A percentile compares a stretch with the other conserved stretches of the same genome.
These are phyloP conservation scores for Gonapodya sp. DNA, from an alignment of 192 early-diverging fungal species.

Conservation along the genomic window DNA sequence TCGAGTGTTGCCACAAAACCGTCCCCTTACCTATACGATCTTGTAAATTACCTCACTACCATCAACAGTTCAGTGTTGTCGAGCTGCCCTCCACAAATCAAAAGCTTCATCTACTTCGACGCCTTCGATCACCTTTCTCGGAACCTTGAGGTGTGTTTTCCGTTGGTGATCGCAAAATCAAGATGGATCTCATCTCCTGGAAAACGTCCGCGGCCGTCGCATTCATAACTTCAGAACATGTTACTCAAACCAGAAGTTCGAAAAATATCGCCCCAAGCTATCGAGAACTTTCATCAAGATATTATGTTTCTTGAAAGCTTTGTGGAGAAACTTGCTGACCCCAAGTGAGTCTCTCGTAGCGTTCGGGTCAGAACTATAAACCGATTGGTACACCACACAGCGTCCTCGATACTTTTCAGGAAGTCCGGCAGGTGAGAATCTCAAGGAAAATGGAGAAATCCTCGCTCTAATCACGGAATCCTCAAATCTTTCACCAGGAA, in stretches of 20 bases:
- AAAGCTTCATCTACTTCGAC: conserved; percentile 59
- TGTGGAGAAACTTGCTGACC: conserved; percentile 53
- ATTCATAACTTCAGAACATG: conserved; percentile 35
- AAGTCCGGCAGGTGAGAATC: too few species aligned
- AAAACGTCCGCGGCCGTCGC: background rate
- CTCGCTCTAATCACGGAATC: too few species aligned
- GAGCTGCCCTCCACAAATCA: conserved; percentile 55
- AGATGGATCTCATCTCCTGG: background rate
- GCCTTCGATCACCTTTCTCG: conserved; percentile 60
- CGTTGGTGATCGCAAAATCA: background rate
- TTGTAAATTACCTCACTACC: conserved; percentile 56
- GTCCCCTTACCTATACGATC: conserved; percentile 64
- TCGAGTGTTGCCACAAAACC: conserved; percentile 34
- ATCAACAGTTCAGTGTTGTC: conserved; percentile 59
- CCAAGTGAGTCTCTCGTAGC: conserved; percentile 51
- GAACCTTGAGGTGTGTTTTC: conserved; percentile 45
- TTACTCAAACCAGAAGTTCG: conserved; percentile 49
- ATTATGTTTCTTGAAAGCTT: conserved; percentile 66
- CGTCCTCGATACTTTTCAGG: conserved; percentile 11
- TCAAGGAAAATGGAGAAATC: too few species aligned
- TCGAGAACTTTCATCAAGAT: conserved; percentile 58
- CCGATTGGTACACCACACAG: background rate
- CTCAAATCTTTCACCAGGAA: too few species aligned
- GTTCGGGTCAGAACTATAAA: conserved; percentile 45
- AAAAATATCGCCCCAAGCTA: conserved; percentile 43